Evolutionary conservation across 257 asterid genomes (phyloP), one percentile per base, ranked within the genome.

Genomic region (Nicotiana sylvestris): DNA sequence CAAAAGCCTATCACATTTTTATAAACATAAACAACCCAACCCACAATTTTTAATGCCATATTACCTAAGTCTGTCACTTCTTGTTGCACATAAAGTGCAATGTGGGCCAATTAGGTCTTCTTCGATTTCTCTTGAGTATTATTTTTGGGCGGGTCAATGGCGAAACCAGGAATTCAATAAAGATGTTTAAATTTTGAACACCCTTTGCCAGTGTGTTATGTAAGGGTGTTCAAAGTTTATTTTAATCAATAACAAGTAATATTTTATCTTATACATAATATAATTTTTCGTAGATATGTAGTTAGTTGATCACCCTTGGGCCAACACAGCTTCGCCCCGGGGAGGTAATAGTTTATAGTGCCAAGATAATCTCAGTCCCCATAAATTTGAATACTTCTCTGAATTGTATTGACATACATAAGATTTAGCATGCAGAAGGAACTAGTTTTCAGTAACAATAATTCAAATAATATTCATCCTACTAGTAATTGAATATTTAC

Each of bases 1-100:
- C 81, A 79, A 81, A 78, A 82, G 78, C 80, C 84, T 30, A 82
- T 51, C 18, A 61, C 6, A 39, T 78, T 16, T 37, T 68, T 62
- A 15, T 43, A n/a, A 8, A 29, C 13, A 51, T 39, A 76, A 18
- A 82, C 30, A 76, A 76, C 33, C 27, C 80, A 76, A 51, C 64
- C 33, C 43, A 76, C 64, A 76, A 49, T 49, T 76, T 51, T 76
- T 51, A 76, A 49, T 74, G 80, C 27, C 4, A 49, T 49, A 46
- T 11, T 57, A 21, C 78, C 60, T 25, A 72, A 72, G 13, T 72
- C 79, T 72, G 16, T 49, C 62, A 49, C 80, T 27, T 21, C 29
- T 74, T 49, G 39, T 46, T 72, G 39, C 37, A 46, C 37, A 46
- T 25, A 25, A 46, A 46, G 25, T 5, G 7, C 37, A 39, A n/a